These are phyloP conservation scores for Dichotomopilus funicola DNA, from an alignment of 2,329 filamentous ascomycete species.

Conservation along the genomic window DNA sequence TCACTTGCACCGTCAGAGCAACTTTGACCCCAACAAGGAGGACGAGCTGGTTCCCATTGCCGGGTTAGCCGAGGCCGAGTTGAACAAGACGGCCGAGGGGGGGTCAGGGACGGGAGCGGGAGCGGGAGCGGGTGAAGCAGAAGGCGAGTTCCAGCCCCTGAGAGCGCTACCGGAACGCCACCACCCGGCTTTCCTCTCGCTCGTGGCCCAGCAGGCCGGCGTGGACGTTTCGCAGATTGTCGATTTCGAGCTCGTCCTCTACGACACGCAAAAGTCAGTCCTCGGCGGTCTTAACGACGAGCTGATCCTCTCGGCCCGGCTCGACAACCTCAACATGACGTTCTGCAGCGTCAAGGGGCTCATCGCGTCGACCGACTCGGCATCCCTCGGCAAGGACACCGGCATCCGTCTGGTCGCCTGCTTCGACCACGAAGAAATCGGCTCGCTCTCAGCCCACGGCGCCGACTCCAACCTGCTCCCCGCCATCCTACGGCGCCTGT, in stretches of 20 bases:
- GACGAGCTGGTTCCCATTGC: slow-evolving; percentile 90
- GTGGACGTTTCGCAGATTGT: slow-evolving; percentile 65
- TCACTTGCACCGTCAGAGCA: slow-evolving; percentile 79
- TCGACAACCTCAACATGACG: slow-evolving; percentile 95
- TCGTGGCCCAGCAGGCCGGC: slow-evolving; percentile 74
- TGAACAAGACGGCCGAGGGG: slow-evolving; percentile 61
- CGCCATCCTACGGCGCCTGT: slow-evolving; percentile 77
- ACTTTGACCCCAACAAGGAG: slow-evolving; percentile 95
- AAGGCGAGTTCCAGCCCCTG: slow-evolving; percentile 62
- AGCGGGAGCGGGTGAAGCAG: slow-evolving; percentile 22
- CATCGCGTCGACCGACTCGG: slow-evolving; percentile 64
- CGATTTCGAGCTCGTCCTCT: slow-evolving; percentile 95
- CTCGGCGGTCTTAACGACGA: slow-evolving; percentile 88
- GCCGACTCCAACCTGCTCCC: slow-evolving; percentile 90
- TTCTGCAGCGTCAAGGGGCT: slow-evolving; percentile 85
- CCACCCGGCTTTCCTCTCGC: slow-evolving; percentile 77
- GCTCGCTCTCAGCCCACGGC: slow-evolving; percentile 84
- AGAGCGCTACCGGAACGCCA: slow-evolving; percentile 75
- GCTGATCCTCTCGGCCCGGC: slow-evolving; percentile 89
- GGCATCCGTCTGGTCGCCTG: slow-evolving; percentile 87
- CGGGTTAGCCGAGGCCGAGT: slow-evolving; percentile 77
- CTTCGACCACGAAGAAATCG: slow-evolving; percentile 98
- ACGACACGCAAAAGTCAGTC: slow-evolving; percentile 86
- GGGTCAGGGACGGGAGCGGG: slow-evolving; percentile 27
- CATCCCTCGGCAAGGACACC: slow-evolving; percentile 65